A percentile compares a stretch with the other conserved stretches of the same genome.
These are phyloP conservation scores for Aspergillus novoparasiticus DNA, from an alignment of 2,329 filamentous ascomycete species.

Conservation along the genomic window DNA sequence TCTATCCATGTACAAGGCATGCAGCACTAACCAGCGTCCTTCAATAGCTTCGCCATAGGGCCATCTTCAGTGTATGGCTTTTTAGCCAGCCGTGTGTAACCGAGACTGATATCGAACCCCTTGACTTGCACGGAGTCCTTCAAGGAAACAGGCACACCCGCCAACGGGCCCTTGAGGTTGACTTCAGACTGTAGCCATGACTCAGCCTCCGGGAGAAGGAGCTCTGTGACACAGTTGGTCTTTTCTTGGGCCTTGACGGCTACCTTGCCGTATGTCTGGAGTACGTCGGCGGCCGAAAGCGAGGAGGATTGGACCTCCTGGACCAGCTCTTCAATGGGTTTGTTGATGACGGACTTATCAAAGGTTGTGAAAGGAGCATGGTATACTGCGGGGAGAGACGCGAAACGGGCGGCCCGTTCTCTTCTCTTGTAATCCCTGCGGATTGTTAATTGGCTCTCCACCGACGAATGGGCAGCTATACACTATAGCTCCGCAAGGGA, in stretches of 20 bases:
- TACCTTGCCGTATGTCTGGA: constrained; percentile 85
- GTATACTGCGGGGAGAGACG: constrained; percentile 66
- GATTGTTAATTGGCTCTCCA: background rate
- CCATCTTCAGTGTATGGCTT: constrained; percentile 71
- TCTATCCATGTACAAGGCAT: background rate
- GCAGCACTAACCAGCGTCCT: constrained; percentile 65
- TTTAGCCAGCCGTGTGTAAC: constrained; percentile 72
- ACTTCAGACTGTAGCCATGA: constrained; percentile 64
- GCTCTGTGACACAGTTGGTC: constrained; percentile 88
- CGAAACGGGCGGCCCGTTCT: constrained; percentile 71
- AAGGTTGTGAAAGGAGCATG: constrained; percentile 63
- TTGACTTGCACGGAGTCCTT: constrained; percentile 78
- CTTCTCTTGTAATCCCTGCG: constrained; percentile 75
- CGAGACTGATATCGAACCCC: constrained; percentile 81
- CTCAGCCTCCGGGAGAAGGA: constrained; percentile 79
- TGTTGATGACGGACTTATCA: constrained; percentile 70
- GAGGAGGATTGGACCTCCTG: constrained; percentile 72
- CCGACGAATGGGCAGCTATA: background rate
- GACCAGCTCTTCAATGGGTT: constrained; percentile 77
- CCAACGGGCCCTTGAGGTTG: constrained; percentile 79
- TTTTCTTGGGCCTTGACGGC: constrained; percentile 79
- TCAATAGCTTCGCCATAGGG: constrained; percentile 72
- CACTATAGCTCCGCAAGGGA: background rate
- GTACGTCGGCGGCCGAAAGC: constrained; percentile 68
- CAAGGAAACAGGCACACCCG: constrained; percentile 82